Conservation (phyloP, 768 basidiomycete genomes). For the Lentinus tigrinus region DNA sequence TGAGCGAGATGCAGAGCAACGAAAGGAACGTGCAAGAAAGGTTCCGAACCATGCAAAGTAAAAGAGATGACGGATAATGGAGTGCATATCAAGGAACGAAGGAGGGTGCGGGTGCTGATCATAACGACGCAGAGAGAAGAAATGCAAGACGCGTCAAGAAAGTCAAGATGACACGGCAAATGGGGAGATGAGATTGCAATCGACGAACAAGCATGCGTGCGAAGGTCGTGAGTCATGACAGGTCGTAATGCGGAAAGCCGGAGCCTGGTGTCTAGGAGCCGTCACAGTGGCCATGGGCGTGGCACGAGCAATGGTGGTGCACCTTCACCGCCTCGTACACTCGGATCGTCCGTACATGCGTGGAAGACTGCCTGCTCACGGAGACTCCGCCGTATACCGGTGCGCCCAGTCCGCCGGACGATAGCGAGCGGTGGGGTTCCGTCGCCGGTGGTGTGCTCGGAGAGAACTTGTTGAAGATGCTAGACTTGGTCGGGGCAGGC, state of each 20-base stretch:
- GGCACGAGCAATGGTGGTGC: neutral
- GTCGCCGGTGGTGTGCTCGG: neutral
- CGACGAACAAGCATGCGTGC: neutral
- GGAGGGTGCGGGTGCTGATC: neutral
- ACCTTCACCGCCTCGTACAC: slow-evolving; percentile 22
- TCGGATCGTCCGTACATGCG: slow-evolving; percentile 22
- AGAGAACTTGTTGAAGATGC: neutral
- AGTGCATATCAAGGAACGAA: neutral
- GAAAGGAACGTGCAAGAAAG: no score
- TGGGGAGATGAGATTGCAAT: no score
- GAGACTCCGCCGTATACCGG: slow-evolving; percentile 7
- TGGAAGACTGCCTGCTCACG: slow-evolving; percentile 2
- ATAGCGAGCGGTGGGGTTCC: slow-evolving; percentile 1
- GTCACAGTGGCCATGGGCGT: neutral
- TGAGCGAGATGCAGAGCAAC: neutral
- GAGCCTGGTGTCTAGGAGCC: neutral
- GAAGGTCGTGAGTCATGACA: neutral
- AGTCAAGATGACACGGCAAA: neutral
- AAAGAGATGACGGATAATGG: no score
- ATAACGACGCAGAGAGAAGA: neutral
- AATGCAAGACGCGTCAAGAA: neutral
- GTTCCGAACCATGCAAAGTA: no score
- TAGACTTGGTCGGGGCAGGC: neutral
- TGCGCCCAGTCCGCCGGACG: neutral
- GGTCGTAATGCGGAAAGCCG: neutral